Evolutionary conservation across 1,284 basidiomycete species (phyloP), one percentile per base, ranked within the genome.

Genomic region (Cryptococcus sp.): DNA sequence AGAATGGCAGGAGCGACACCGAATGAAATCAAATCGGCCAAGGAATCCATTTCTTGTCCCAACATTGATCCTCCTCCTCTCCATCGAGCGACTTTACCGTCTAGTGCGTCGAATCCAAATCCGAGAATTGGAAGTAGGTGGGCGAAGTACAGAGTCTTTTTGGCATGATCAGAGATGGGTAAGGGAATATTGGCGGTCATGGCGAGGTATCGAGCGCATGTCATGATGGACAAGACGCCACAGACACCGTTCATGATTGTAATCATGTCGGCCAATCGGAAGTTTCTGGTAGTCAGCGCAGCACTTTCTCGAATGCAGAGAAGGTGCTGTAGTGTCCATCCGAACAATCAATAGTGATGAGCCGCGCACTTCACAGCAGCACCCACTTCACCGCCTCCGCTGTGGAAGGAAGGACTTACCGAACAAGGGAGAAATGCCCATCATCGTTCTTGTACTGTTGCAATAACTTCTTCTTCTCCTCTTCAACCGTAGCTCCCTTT

Each of bases 181-280:
- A 43, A 51, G 31, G 70, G 65, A 9, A 73, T 59, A 72, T 98
- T 90, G 60, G 86, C 84, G 24, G 87, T 87, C 49, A 89, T 67
- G 59, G 94, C 81, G 76, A 94, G 94, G 54, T 86, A 85, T 37
- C 87, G 91, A 7, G 90, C 93, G 34, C 88, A 92, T 73, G 94
- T 94, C 60, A 99, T 81, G 63, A 75, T 74, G 39, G 93, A 97
- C 64, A 97, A 87, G 14, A 90, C 90, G 53, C 96, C 96, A 76
- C 96, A 99, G 72, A 98, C 89, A 39, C 96, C 96, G 72, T 99
- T 99, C 86, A 96, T 94, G 61, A 99, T 91, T n/a, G 94, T 99
- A 67, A 99, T 91, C 43, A 96, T 82, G 77, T 99, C 94, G 63
- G 94, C 94, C 32, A 98, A 83, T 53, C 93, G 91, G 73, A 99